Percentiles rank a stretch among this genome's conserved stretches.
Conservation (phyloP, 257 asterid species). For the Capsicum chinense region DNA sequence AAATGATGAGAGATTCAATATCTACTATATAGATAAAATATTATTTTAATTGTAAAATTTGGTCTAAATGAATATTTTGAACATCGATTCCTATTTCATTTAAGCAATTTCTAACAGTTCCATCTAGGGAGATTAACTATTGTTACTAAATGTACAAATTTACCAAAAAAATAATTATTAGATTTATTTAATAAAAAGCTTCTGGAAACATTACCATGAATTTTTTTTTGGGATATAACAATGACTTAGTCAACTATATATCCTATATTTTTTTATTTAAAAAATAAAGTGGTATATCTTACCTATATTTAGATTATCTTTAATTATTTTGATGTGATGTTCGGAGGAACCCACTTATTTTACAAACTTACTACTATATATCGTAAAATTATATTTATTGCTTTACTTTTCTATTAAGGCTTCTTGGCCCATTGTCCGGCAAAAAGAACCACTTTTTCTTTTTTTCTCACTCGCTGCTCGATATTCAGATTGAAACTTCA, state of each 20-base stretch:
- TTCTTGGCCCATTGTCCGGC: not conserved
- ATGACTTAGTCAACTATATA: not conserved
- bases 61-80: not conserved
- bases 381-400: not conserved
- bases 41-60: not conserved
- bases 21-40: no score
- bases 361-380: not conserved
- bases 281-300: not conserved
- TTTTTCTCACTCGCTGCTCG: no score
- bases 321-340: constrained; percentile 12
- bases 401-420: not conserved
- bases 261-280: not conserved
- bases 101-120: not conserved
- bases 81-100: not conserved
- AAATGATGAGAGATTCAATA: no score
- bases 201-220: not conserved
- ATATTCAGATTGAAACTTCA: no score
- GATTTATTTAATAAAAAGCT: not conserved
- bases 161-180: no score
- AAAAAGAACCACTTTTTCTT: not conserved
- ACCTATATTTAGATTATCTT: constrained; percentile 12
- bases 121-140: not conserved
- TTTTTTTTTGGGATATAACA: not conserved
- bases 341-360: constrained; percentile 4
- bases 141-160: no score